Percentiles rank a stretch among this genome's conserved stretches.
Conservation (phyloP, 306 rosid genomes). For the Corylus avellana region DNA sequence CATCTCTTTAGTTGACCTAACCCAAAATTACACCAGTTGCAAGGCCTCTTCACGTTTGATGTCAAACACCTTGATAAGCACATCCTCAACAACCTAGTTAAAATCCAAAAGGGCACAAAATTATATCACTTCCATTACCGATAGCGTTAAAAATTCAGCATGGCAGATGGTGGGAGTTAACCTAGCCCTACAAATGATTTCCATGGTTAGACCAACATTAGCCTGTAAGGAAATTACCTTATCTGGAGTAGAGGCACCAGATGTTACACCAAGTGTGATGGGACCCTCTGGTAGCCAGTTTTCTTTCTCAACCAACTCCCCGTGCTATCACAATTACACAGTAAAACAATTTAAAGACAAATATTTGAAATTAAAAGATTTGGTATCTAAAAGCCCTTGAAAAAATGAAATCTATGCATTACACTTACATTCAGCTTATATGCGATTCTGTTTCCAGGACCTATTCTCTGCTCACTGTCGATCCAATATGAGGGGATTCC, state of each 20-base stretch:
- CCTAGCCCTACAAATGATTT: background rate
- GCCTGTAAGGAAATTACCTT: constrained; percentile 56
- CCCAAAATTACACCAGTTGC: constrained; percentile 49
- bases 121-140: constrained; percentile 5
- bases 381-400: constrained; percentile 8
- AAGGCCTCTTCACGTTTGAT: constrained; percentile 76
- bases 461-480: constrained; percentile 89
- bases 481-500: constrained; percentile 98
- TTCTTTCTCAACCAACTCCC: constrained; percentile 93
- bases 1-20: constrained; percentile 21
- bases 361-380: constrained; percentile 3
- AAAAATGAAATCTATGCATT: constrained; percentile 12
- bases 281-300: constrained; percentile 87
- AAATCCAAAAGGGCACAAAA: background rate
- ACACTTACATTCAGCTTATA: constrained; percentile 70
- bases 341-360: background rate
- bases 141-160: background rate
- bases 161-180: background rate
- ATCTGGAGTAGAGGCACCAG: constrained; percentile 99
- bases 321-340: constrained; percentile 53
- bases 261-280: constrained; percentile 81
- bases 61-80: constrained; percentile 76
- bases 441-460: constrained; percentile 93
- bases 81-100: constrained; percentile 82
- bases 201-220: background rate